Evolutionary conservation across 768 basidiomycete genomes (phyloP).

Genomic region (Candolleomyces aberdarensis): DNA sequence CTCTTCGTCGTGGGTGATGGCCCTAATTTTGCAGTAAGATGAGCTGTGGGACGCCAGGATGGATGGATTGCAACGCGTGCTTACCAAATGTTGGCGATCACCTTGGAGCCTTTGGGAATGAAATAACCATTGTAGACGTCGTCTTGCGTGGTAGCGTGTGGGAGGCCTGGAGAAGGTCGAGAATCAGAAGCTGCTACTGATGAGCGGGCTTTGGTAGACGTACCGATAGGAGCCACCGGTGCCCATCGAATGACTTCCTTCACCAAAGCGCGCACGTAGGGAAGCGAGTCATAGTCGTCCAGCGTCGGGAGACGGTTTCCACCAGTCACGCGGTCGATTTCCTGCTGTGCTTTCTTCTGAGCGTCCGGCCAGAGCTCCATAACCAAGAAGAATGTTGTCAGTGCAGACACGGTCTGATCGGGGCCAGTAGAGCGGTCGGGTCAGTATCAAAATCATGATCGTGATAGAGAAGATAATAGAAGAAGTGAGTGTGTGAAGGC

Average conservation of each 20-base stretch:
- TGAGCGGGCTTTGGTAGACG: background rate
- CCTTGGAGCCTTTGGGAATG: conserved; percentile 30
- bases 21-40: conserved; percentile 14
- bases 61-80: background rate
- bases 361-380: conserved; percentile 38
- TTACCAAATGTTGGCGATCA: conserved; percentile 30
- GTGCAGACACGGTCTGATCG: conserved; percentile 30
- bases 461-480: background rate
- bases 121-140: conserved; percentile 30
- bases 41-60: background rate
- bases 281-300: conserved; percentile 29
- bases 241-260: conserved; percentile 38
- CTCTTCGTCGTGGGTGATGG: conserved; percentile 33
- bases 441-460: background rate
- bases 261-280: conserved; percentile 34
- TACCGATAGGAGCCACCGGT: conserved; percentile 28
- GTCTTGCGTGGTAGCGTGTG: conserved; percentile 26
- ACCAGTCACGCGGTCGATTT: conserved; percentile 33
- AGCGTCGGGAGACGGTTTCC: conserved; percentile 28
- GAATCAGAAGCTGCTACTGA: background rate
- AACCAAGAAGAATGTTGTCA: conserved; percentile 34
- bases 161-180: conserved; percentile 19
- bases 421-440: no score
- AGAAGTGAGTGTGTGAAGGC: background rate
- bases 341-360: conserved; percentile 35